Percentiles rank a stretch among this genome's conserved stretches.
Evolutionary conservation across 768 basidiomycete species (phyloP).

Genomic region (Pleurotus cornucopiae): DNA sequence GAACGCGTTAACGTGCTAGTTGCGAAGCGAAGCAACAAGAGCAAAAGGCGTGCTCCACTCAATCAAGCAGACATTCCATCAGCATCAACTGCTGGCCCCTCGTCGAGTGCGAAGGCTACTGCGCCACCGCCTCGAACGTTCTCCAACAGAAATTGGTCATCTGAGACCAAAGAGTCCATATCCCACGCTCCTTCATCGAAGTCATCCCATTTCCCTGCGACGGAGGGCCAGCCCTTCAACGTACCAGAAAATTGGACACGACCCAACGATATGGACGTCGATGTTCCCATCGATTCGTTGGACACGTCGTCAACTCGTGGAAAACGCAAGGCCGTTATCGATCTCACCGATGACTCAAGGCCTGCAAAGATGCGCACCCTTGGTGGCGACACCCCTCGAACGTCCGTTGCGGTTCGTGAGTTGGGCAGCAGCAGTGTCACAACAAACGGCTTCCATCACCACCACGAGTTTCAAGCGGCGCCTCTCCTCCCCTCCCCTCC

Average conservation of each 20-base stretch:
- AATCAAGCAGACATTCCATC: constrained; percentile 20
- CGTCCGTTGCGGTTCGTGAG: constrained; percentile 48
- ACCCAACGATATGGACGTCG: constrained; percentile 45
- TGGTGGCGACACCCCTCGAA: constrained; percentile 62
- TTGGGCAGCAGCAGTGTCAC: constrained; percentile 27
- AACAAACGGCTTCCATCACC: background rate
- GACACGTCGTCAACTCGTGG: constrained; percentile 35
- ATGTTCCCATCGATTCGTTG: constrained; percentile 50
- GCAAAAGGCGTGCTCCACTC: constrained; percentile 53
- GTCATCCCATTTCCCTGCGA: constrained; percentile 39
- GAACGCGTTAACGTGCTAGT: constrained; percentile 72
- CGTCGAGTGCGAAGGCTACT: constrained; percentile 1
- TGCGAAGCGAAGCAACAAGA: constrained; percentile 60
- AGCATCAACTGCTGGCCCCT: constrained; percentile 11
- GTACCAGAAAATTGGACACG: constrained; percentile 32
- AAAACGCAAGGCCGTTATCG: constrained; percentile 46
- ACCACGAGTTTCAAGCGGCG: constrained; percentile 12
- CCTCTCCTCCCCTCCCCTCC: constrained; percentile 51
- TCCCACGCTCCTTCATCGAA: constrained; percentile 18
- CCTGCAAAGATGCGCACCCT: constrained; percentile 48
- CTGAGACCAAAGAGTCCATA: constrained; percentile 12
- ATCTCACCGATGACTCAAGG: constrained; percentile 35
- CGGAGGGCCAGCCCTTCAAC: constrained; percentile 46
- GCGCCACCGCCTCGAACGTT: constrained; percentile 7
- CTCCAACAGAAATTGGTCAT: constrained; percentile 8